Conservation (phyloP, 1,284 basidiomycete genomes). For the Malassezia vespertilionis region DNA sequence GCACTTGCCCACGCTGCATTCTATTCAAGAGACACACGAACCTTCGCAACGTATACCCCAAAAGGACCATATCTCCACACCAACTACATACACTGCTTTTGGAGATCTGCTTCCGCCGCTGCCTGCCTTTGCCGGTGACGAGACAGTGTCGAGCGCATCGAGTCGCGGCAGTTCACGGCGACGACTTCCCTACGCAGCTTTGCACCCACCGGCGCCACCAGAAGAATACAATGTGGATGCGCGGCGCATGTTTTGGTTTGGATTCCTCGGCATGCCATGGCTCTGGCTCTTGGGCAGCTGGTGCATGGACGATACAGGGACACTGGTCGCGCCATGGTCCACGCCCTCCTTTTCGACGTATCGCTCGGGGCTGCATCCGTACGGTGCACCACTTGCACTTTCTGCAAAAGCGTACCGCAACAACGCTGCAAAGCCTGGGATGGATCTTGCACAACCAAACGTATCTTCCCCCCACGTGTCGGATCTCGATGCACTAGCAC, state of each 20-base stretch:
- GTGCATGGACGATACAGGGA: conserved; percentile 12
- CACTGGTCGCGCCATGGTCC: conserved; percentile 13
- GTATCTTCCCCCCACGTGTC: not conserved
- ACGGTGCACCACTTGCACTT: conserved; percentile 13
- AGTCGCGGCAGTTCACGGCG: not conserved
- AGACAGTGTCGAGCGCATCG: not conserved
- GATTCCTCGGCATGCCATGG: conserved; percentile 22
- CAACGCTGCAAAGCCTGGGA: too few species aligned
- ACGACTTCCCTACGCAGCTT: conserved; percentile 7
- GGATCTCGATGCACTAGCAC: not conserved
- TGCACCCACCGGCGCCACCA: conserved; percentile 9
- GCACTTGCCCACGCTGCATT: conserved; percentile 3
- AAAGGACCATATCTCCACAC: not conserved
- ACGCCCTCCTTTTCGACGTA: conserved; percentile 13
- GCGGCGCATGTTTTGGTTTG: conserved; percentile 13
- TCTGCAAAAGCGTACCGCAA: not conserved
- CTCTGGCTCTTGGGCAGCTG: conserved; percentile 21
- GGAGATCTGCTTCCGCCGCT: not conserved
- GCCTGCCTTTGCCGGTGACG: not conserved
- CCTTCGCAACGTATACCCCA: not conserved
- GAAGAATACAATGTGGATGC: too few species aligned
- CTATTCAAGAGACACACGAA: not conserved
- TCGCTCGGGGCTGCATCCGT: conserved; percentile 13
- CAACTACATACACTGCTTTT: not conserved
- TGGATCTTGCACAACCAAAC: too few species aligned